phyloP scores from a whole-genome alignment of 345 rosid species.

The Arabis alpina region DNA sequence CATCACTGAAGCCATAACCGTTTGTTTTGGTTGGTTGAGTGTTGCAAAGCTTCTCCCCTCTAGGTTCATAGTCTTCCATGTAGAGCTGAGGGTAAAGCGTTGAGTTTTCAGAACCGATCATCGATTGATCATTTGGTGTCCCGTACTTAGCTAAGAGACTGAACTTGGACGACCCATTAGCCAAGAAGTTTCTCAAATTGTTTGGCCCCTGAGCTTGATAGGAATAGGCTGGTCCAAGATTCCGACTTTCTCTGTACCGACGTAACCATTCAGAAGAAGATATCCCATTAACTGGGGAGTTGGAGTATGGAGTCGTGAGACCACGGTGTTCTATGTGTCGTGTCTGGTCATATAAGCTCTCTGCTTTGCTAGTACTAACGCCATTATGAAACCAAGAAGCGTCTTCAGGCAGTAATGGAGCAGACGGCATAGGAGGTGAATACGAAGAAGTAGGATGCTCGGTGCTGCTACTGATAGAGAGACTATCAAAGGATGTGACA shows the following conservation, averaged over 20 bases:
- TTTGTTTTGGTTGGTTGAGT: slow-evolving; percentile 56
- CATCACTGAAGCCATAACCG: slow-evolving; percentile 56
- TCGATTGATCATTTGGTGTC: slow-evolving; percentile 55
- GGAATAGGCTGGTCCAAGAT: slow-evolving; percentile 50
- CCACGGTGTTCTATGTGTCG: slow-evolving; percentile 36
- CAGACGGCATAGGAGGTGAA: slow-evolving; percentile 76
- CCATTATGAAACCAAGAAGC: slow-evolving; percentile 60
- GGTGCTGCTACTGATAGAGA: slow-evolving; percentile 49
- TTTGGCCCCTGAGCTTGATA: slow-evolving; percentile 46
- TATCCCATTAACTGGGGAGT: slow-evolving; percentile 54
- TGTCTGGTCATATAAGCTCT: slow-evolving; percentile 41
- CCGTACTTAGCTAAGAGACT: slow-evolving; percentile 57
- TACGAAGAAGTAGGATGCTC: slow-evolving; percentile 51
- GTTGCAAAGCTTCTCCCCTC: slow-evolving; percentile 48
- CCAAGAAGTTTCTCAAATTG: slow-evolving; percentile 44
- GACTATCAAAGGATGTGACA: slow-evolving; percentile 54
- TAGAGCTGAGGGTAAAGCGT: slow-evolving; percentile 33
- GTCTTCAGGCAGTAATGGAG: slow-evolving; percentile 86
- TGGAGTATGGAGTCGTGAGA: slow-evolving; percentile 47
- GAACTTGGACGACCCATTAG: slow-evolving; percentile 45
- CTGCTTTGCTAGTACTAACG: slow-evolving; percentile 43
- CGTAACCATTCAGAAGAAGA: slow-evolving; percentile 96
- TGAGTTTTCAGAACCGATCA: slow-evolving; percentile 42
- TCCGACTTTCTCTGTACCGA: slow-evolving; percentile 75
- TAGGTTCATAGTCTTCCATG: slow-evolving; percentile 46